Conservation (phyloP, 331 rosid species). For the Rosa hybrid region DNA sequence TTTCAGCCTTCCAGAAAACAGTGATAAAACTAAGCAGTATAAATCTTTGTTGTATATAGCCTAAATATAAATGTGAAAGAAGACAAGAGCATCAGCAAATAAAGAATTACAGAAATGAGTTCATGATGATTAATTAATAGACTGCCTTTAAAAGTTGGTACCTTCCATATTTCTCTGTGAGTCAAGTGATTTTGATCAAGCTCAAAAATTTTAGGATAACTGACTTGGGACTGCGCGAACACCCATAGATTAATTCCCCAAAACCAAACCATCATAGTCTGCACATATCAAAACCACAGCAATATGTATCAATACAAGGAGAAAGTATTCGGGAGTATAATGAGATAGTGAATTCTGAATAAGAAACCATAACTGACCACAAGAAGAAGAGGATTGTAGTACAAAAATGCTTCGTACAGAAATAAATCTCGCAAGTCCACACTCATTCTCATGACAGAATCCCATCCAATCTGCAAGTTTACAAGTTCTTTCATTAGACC, state of each 20-base stretch:
- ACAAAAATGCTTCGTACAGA: slow-evolving; percentile 95
- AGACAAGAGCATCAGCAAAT: slow-evolving; percentile 9
- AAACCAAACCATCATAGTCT: slow-evolving; percentile 97
- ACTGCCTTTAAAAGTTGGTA: slow-evolving; percentile 31
- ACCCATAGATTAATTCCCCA: slow-evolving; percentile 97
- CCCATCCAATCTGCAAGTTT: slow-evolving; percentile 87
- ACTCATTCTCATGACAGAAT: slow-evolving; percentile 99
- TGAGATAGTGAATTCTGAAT: slow-evolving; percentile 2
- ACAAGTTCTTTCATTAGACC: slow-evolving; percentile 16
- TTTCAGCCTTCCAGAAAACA: not conserved
- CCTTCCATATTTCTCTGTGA: slow-evolving; percentile 96
- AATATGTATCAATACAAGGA: slow-evolving; percentile 20
- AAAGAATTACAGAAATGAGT: slow-evolving; percentile 20
- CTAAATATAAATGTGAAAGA: slow-evolving; percentile 21
- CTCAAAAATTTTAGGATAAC: slow-evolving; percentile 81
- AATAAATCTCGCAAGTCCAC: slow-evolving; percentile 84
- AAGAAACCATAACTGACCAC: slow-evolving; percentile 56
- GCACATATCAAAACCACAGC: slow-evolving; percentile 37
- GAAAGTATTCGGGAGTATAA: slow-evolving; percentile 6
- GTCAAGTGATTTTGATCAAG: slow-evolving; percentile 89
- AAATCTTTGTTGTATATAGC: not conserved
- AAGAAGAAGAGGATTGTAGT: slow-evolving; percentile 95
- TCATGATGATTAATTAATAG: slow-evolving; percentile 15
- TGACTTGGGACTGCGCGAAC: slow-evolving; percentile 64
- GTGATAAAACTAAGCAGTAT: not conserved